Conservation (phyloP, 2,329 filamentous ascomycete species). For the Sporothrix protearum region DNA sequence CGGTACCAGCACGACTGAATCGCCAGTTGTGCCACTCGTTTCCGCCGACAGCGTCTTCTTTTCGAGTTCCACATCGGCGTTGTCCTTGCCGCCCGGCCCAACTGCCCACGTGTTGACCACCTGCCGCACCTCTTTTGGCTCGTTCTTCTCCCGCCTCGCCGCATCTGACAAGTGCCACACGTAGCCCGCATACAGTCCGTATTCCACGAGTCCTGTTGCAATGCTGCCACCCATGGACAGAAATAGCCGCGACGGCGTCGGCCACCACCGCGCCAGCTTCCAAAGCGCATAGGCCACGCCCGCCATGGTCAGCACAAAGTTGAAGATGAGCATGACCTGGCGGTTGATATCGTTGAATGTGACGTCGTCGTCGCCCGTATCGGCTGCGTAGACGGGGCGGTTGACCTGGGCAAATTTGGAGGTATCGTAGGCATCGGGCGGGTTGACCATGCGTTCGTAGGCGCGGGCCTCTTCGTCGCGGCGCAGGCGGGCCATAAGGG, state of each 20-base stretch:
- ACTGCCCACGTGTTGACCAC: slow-evolving; percentile 70
- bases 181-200: slow-evolving; percentile 73
- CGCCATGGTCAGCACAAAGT: slow-evolving; percentile 81
- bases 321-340: slow-evolving; percentile 81
- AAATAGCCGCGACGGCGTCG: slow-evolving; percentile 64
- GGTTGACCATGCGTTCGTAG: slow-evolving; percentile 77
- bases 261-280: slow-evolving; percentile 76
- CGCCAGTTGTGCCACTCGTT: slow-evolving; percentile 23
- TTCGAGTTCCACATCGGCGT: background rate
- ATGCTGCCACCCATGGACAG: slow-evolving; percentile 67
- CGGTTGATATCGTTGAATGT: slow-evolving; percentile 71
- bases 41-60: slow-evolving; percentile 23
- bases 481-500: slow-evolving; percentile 80
- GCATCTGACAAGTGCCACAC: slow-evolving; percentile 67
- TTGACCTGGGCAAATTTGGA: slow-evolving; percentile 55
- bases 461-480: slow-evolving; percentile 75
- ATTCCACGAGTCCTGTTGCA: slow-evolving; percentile 70
- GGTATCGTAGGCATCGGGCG: slow-evolving; percentile 46
- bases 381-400: slow-evolving; percentile 44
- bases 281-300: slow-evolving; percentile 74
- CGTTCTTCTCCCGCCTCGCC: slow-evolving; percentile 57
- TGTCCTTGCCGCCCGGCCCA: slow-evolving; percentile 38
- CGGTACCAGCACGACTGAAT: background rate
- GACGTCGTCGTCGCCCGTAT: slow-evolving; percentile 58
- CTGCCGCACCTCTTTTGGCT: slow-evolving; percentile 62